Base-by-base conservation (phyloP, 2,329 filamentous ascomycete genomes). In the Colletotrichum sidae region DNA sequence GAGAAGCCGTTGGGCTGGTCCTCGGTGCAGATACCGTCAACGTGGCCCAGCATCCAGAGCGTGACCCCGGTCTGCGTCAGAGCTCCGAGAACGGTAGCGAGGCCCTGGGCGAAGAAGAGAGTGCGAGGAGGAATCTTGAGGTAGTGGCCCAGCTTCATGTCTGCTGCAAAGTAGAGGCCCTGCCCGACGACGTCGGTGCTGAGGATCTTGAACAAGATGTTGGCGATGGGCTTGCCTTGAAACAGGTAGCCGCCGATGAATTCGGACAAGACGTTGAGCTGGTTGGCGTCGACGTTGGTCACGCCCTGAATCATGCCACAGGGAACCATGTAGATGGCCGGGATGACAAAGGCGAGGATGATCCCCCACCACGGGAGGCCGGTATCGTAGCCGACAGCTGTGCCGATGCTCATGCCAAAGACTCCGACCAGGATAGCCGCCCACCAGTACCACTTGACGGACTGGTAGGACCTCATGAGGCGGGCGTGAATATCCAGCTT, bases 391-490 rank as follows among this genome's bases (percentile, higher is more conserved):
- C 84, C 85, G 6, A 87, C 76, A 2, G 69, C 75, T 1, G 72
- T 75, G 1, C 72, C 70, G 51, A 79, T 72, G 34, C 78, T 78
- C 38, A 78, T 56, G 12, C 71, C 69, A 25, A 79, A 67, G 3
- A 78, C 73, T 2, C 72, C 76, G 2, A 78, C 50, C 63, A 89
- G 88, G 5, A 89, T 76, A 1, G 70, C 71, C 0, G 78, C 55
- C 67, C 85, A 89, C 87, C 87, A 89, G 83, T 83, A 88, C 17
- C 83, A 71, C 0, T 86, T 87, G 0, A 88, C 84, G 62, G 88
- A 85, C 60, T 83, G 78, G 69, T 89, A 89, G 0, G 80, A 78
- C 6, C 85, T 79, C 75, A 85, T 84, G 25, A 89, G 76, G 9
- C 88, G 78, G 67, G 87, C 89, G 9, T 89, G 78, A 4, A 65